A percentile compares a stretch with the other conserved stretches of the same genome.
phyloP scores from a whole-genome alignment of 805 yeast genomes.

The Cyberlindnera mississippiensis region DNA sequence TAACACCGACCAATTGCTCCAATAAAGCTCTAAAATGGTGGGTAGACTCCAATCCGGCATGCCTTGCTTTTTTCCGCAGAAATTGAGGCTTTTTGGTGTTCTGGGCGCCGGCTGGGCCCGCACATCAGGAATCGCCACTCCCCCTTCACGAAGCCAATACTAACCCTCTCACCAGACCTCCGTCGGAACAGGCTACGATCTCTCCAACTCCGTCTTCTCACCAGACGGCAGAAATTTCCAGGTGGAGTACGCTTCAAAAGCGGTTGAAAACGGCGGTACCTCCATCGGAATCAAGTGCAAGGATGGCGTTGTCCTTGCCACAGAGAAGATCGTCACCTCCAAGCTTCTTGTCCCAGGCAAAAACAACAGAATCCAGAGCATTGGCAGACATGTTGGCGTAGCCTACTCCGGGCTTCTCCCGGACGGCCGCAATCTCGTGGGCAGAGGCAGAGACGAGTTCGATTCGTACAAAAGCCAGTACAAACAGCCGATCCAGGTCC shows the following conservation, averaged over 20 bases:
- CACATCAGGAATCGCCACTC: too few species aligned
- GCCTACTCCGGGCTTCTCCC: conserved; percentile 94
- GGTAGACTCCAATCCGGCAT: background rate
- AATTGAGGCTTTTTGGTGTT: too few species aligned
- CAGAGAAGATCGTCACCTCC: conserved; percentile 87
- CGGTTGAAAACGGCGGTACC: conserved; percentile 97
- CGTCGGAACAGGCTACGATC: conserved; percentile 98
- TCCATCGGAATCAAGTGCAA: conserved; percentile 87
- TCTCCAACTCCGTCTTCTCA: conserved; percentile 91
- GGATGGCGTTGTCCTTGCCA: conserved; percentile 96
- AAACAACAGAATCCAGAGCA: conserved; percentile 86
- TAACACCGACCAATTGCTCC: background rate
- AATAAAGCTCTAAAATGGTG: background rate
- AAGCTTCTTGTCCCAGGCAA: conserved; percentile 85
- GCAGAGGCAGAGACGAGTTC: conserved; percentile 91
- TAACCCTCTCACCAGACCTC: conserved; percentile 52
- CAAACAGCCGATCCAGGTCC: conserved; percentile 72
- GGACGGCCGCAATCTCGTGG: conserved; percentile 92
- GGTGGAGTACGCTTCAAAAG: conserved; percentile 96
- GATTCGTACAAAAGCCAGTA: conserved; percentile 70
- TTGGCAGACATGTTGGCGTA: conserved; percentile 91
- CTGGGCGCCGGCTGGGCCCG: too few species aligned
- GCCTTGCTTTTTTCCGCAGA: background rate
- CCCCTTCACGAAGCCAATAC: background rate
- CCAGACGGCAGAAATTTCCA: conserved; percentile 92